Evolutionary conservation across 1,139 yeast species (phyloP), one percentile per base, ranked within the genome.

Genomic region (Candida freyschussii): DNA sequence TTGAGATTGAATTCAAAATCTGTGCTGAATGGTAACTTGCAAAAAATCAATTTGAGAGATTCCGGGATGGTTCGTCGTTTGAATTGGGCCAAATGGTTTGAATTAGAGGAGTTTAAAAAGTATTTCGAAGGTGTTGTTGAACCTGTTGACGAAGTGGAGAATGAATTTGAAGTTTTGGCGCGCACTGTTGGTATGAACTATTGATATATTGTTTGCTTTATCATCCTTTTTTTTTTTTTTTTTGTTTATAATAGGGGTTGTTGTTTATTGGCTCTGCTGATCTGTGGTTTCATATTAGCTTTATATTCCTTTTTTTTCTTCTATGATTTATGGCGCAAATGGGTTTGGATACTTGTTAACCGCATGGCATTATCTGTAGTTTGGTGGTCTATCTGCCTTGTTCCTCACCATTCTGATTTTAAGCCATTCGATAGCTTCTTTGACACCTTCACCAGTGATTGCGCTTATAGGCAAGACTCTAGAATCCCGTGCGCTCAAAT

Each of bases 401-500:
- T 91, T 91, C 48, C 95, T 72, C 13, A 78, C 71, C 47, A 91
- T 63, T 37, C 97, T 65, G 9, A 83, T 69, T 24, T 76, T 76
- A 39, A 91, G 62, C 98, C 98, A 91, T 34, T 86, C 95, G 27
- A 86, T 75, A 15, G 96, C 85, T 43, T 86, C 95, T 34, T 67
- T 66, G 9, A 91, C 76, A 2, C 97, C 97, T 21, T 84, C 84
- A 21, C 91, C 95, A 30, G 79, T 86, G 32, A 82, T 62, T 7
- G 95, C 96, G 50, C 93, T 78, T 5, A 91, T 82, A 2, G 97
- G 96, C 37, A 91, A 65, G 17, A 91, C 87, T 39, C 95, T 72
- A 45, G 87, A 78, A 55, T 91, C 97, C 21, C 96, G 74, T 0
- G 97, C 97, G 48, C 85, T 85, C 53, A 91, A 63, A 50, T 80